Evolutionary conservation across 257 asterid genomes (phyloP).

Genomic region (Lycium barbarum): DNA sequence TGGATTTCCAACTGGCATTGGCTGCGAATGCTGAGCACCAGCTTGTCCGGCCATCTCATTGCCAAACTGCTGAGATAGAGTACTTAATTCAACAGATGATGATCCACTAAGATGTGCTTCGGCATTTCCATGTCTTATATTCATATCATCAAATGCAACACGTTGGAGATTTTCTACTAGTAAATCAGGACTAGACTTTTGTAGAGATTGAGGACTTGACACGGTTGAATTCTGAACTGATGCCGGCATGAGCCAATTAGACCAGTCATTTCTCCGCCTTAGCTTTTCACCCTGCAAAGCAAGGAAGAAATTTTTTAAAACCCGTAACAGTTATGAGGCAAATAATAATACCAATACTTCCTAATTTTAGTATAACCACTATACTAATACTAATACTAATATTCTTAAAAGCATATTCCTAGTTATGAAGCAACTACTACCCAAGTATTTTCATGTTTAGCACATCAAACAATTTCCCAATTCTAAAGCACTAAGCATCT

Average conservation of each 20-base stretch:
- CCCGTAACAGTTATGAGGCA: background rate
- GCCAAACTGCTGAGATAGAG: conserved; percentile 24
- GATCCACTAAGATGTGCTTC: conserved; percentile 39
- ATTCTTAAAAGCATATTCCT: background rate
- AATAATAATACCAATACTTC: background rate
- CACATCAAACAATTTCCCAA: background rate
- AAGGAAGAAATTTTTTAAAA: background rate
- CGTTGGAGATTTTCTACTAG: conserved; percentile 48
- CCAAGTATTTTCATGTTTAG: background rate
- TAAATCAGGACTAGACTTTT: conserved; percentile 40
- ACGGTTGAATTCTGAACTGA: conserved; percentile 33
- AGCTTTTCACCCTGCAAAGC: conserved; percentile 67
- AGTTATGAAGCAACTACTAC: background rate
- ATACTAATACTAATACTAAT: background rate
- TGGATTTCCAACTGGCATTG: conserved; percentile 13
- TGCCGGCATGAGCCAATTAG: conserved; percentile 62
- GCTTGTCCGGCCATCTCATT: background rate
- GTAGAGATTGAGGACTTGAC: conserved; percentile 50
- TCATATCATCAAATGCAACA: conserved; percentile 52
- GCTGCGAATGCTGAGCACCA: background rate
- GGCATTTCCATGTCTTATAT: conserved; percentile 10
- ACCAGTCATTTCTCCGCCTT: conserved; percentile 68
- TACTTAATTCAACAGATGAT: conserved; percentile 47
- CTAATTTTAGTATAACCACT: background rate
- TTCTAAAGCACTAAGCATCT: conserved; percentile 5